phyloP scores from a whole-genome alignment of 352 stramenopile species.

The Thraustochytrium sp. region DNA sequence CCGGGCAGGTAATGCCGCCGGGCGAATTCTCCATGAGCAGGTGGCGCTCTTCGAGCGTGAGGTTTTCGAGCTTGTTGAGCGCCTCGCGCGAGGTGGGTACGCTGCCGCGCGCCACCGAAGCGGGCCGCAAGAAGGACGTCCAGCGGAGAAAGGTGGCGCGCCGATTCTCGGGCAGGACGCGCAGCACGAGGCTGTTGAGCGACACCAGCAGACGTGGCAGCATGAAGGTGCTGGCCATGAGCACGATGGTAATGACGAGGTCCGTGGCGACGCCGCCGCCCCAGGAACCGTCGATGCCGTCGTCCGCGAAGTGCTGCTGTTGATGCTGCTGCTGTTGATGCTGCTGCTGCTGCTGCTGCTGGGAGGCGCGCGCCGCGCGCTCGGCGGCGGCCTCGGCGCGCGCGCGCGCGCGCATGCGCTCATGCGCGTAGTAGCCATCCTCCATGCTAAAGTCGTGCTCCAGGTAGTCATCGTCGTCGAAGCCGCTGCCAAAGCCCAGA shows the following conservation, averaged over 20 bases:
- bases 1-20: conserved; percentile 60
- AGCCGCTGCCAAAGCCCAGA: not conserved
- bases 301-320: not conserved
- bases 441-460: not conserved
- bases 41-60: conserved; percentile 8
- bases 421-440: not conserved
- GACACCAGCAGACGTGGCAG: conserved; percentile 1
- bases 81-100: not conserved
- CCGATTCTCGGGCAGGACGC: not conserved
- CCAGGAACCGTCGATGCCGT: conserved; percentile 4
- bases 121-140: not conserved
- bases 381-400: no score
- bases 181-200: not conserved
- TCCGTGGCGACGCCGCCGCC: conserved; percentile 11
- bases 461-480: not conserved
- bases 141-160: not conserved
- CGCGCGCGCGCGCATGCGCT: no score
- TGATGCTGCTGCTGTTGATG: not conserved
- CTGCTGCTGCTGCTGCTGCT: not conserved
- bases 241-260: not conserved
- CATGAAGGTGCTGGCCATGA: conserved; percentile 17
- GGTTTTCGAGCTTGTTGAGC: conserved; percentile 21
- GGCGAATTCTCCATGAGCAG: conserved; percentile 31
- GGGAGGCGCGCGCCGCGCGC: not conserved
- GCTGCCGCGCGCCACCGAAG: not conserved